These are phyloP conservation scores for Stachybotrys chlorohalonatus DNA, from an alignment of 2,329 filamentous ascomycete species.

Conservation along the genomic window DNA sequence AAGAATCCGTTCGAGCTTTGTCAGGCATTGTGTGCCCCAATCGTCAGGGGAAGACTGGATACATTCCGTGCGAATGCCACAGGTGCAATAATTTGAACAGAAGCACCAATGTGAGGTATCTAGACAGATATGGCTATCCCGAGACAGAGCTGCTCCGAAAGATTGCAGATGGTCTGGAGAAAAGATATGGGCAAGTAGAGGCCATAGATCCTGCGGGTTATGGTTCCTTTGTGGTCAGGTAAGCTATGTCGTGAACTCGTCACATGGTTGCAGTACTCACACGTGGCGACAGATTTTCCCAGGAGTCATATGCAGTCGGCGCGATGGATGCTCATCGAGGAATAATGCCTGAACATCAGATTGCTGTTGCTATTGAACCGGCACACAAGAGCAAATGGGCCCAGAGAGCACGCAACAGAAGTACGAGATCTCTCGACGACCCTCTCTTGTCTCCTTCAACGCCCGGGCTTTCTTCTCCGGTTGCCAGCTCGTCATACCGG, in stretches of 20 bases:
- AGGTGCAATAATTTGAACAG: constrained; percentile 19
- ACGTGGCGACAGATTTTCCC: constrained; percentile 12
- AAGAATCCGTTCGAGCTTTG: not conserved
- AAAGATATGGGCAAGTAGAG: constrained; percentile 20
- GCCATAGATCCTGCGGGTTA: constrained; percentile 7
- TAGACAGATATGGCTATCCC: constrained; percentile 1
- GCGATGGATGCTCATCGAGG: constrained; percentile 14
- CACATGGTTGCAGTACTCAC: not conserved
- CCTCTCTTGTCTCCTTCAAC: not conserved
- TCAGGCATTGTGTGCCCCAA: not conserved
- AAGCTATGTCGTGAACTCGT: too few relatives aligned
- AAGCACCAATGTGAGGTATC: constrained; percentile 17
- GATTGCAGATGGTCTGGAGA: constrained; percentile 18
- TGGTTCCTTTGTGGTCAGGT: too few relatives aligned
- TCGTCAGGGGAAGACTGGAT: constrained; percentile 3
- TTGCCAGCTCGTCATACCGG: not conserved
- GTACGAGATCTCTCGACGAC: not conserved
- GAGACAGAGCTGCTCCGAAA: constrained; percentile 4
- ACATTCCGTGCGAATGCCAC: constrained; percentile 19
- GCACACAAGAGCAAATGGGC: constrained; percentile 23
- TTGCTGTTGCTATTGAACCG: constrained; percentile 16
- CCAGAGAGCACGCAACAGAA: not conserved
- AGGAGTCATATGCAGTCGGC: constrained; percentile 14
- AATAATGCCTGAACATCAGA: constrained; percentile 13
- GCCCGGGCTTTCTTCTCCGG: not conserved